phyloP scores from a whole-genome alignment of 2,329 filamentous ascomycete genomes.

The Rutstroemia sp. region DNA sequence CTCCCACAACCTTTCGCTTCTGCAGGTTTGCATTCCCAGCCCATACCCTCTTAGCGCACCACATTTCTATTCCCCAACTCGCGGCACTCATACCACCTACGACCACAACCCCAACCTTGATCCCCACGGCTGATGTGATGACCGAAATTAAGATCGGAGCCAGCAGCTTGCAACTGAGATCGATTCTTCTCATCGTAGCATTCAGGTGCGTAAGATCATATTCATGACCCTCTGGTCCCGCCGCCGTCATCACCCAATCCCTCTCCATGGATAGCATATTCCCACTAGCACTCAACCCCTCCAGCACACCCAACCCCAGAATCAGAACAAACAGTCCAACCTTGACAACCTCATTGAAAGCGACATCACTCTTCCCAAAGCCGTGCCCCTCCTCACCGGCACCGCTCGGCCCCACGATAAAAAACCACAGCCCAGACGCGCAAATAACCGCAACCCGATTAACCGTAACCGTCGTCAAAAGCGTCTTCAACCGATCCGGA shows the following conservation, averaged over 20 bases:
- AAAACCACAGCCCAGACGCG: constrained; percentile 34
- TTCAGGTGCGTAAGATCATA: constrained; percentile 40
- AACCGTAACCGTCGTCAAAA: constrained; percentile 35
- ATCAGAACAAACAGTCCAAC: constrained; percentile 30
- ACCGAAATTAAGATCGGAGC: constrained; percentile 44
- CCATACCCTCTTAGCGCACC: constrained; percentile 36
- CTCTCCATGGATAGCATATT: constrained; percentile 41
- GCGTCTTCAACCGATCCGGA: constrained; percentile 34
- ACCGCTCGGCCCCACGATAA: constrained; percentile 25
- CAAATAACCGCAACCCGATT: constrained; percentile 35
- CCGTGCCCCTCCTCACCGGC: background rate
- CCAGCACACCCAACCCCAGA: constrained; percentile 34
- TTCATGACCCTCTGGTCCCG: constrained; percentile 25
- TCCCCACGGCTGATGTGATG: constrained; percentile 36
- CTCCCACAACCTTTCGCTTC: constrained; percentile 23
- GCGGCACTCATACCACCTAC: constrained; percentile 38
- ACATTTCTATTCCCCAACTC: constrained; percentile 34
- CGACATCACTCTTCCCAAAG: background rate
- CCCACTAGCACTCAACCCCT: constrained; percentile 35
- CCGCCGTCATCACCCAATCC: constrained; percentile 37
- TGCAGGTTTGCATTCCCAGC: constrained; percentile 25
- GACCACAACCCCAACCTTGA: constrained; percentile 37
- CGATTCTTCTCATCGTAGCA: constrained; percentile 48
- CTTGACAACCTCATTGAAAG: constrained; percentile 20
- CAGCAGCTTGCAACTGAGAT: constrained; percentile 49